Base-by-base conservation (phyloP, 2,329 filamentous ascomycete species). In the Cordyceps farinosa region DNA sequence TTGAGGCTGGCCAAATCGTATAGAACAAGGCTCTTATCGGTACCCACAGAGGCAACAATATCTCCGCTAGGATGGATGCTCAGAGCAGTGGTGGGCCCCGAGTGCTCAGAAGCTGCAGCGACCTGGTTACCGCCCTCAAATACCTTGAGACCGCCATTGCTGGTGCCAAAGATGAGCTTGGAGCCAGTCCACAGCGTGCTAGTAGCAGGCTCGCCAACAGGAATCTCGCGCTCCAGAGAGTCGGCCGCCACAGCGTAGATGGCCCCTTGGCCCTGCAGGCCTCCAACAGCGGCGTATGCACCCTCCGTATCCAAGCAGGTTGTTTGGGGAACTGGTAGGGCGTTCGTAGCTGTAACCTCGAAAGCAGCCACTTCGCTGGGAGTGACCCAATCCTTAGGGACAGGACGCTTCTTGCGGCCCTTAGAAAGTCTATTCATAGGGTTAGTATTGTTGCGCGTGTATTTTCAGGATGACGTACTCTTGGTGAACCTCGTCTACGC, bases 1-100 rank as follows among this genome's bases (percentile, higher is more conserved):
- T 87, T 85, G 71, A 87, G 81, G 4, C 80, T 82, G 27, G 82
- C 76, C 45, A 97, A 76, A 68, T 98, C 92, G 76, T 98, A 97
- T 66, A 98, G 86, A 2, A 93, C 86, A 71, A 96, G 92, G 75
- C 90, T 94, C 84, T 97, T 97, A 75, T 99, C 95, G 1, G 87
- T 84, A 55, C 94, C 93, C 40, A 95, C 90, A 0, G 94, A 97
- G 2, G 91, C 94, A 53, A 97, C 75, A 63, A 99, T 86, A 60
- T 90, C 86, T 45, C 90, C 90, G 67, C 90, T 89, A 1, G 95
- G 92, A 74, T 99, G 95, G 8, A 93, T 73, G 42, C 91, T 87
- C 63, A 99, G 76, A 5, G 86, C 89, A 9, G 88, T 95, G 1
- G 87, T 90, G 63, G 90, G 82, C 5, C 93, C 94, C 29, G 92